Base-by-base conservation (phyloP, 352 stramenopile genomes). In the Phytophthora kernoviae region DNA sequence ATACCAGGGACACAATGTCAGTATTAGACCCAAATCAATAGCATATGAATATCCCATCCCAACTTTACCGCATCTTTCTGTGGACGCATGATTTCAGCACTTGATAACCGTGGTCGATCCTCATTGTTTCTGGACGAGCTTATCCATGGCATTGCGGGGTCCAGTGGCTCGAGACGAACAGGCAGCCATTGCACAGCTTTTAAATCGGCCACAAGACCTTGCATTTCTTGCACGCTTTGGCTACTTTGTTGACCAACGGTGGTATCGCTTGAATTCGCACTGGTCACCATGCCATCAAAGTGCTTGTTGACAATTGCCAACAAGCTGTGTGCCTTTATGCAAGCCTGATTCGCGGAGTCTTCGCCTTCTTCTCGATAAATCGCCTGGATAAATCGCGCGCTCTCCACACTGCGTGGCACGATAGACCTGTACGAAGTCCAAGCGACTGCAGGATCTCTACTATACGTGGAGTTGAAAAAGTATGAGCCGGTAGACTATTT, bases 371-470 rank as follows among this genome's bases (percentile, higher is more conserved):
- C 62, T 22, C 43, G 43, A 46, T 76, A 77, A 59, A 92, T 71
- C 8, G 48, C 18, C 49, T 93, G 80, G 21, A 93, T 79, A 0
- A 68, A 88, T 6, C 68, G 66, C 20, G 84, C 81, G 55, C 81
- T 91, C 46, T 93, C 82, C 24, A 91, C 12, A 93, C 79, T 32
- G 81, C 80, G 50, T 88, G 80, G 22, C 81, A 90, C 5, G 84
- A 91, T 32, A 93, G 45, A 15, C 58, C 74, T 15, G 73, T 81
- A 20, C 77, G 79, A 48, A 93, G 64, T 0, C 84, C 84, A 1
- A 91, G 54, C 2, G 70, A 70, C 14, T 70, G 73, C 42, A 93
- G 37, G 50, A 88, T 81, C 4, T 78, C 68, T 46, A 91, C 61
- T 12, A 87, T 73, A 5, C 70, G 55, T 24, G 65, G 60, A 5